Evolutionary conservation across 202 grass and related monocot species (phyloP).

Genomic region (Alloteropsis angusta): DNA sequence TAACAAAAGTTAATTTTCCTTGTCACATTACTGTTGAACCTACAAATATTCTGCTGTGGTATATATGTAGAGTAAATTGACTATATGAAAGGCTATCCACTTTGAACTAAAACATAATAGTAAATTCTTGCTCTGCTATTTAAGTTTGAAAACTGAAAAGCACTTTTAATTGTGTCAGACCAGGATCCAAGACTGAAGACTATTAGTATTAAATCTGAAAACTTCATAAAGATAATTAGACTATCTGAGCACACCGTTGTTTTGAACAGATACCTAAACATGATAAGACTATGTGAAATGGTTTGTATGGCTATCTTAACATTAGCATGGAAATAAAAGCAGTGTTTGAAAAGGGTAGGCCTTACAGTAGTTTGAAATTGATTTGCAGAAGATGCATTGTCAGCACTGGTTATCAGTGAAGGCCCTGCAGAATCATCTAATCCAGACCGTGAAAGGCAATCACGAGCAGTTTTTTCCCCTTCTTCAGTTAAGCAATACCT

Average conservation of each 20-base stretch:
- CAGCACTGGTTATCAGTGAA: not conserved
- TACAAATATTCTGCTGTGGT: not conserved
- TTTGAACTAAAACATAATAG: conserved; percentile 10
- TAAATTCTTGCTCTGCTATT: not conserved
- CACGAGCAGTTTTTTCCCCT: conserved; percentile 45
- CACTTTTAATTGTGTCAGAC: not conserved
- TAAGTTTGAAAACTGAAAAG: not conserved
- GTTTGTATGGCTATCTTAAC: not conserved
- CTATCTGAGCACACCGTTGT: not conserved
- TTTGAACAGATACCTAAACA: conserved; percentile 15
- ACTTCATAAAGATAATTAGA: conserved; percentile 11
- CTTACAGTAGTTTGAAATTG: conserved; percentile 24
- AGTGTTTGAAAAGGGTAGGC: not conserved
- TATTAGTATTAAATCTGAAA: not conserved
- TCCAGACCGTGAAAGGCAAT: conserved; percentile 54
- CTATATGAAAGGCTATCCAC: not conserved
- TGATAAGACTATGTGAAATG: conserved; percentile 1
- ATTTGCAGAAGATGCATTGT: not conserved
- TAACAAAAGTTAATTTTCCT: not conserved
- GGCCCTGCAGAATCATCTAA: conserved; percentile 30
- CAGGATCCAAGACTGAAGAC: not conserved
- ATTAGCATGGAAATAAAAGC: not conserved
- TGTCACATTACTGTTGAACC: not conserved
- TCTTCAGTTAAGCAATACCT: conserved; percentile 76
- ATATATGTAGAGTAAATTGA: not conserved